phyloP scores from a whole-genome alignment of 805 yeast genomes.

The Yamadazyma laniorum region DNA sequence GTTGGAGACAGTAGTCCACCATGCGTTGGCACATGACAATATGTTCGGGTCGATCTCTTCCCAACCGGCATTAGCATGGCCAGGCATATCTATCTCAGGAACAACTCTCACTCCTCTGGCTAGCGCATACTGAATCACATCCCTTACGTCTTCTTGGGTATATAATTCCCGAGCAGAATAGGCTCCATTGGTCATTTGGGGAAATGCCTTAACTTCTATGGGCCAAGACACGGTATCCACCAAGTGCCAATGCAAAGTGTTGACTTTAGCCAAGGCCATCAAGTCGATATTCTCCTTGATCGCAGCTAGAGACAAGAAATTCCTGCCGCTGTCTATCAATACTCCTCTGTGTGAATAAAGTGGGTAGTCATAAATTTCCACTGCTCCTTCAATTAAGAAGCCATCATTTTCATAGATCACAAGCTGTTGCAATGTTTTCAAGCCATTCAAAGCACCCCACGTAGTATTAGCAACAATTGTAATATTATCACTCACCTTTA shows the following conservation, averaged over 20 bases:
- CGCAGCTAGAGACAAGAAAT: conserved; percentile 26
- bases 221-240: conserved; percentile 45
- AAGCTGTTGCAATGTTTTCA: conserved; percentile 40
- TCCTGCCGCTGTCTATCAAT: conserved; percentile 38
- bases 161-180: conserved; percentile 31
- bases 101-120: conserved; percentile 38
- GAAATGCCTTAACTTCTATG: conserved; percentile 25
- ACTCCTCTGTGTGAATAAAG: conserved; percentile 37
- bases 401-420: conserved; percentile 24
- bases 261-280: conserved; percentile 38
- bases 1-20: conserved; percentile 25
- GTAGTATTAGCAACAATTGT: conserved; percentile 28
- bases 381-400: conserved; percentile 31
- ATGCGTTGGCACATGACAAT: conserved; percentile 28
- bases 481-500: conserved; percentile 19
- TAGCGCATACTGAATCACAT: conserved; percentile 30
- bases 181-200: conserved; percentile 40
- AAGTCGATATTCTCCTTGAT: conserved; percentile 35
- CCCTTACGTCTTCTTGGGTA: conserved; percentile 23
- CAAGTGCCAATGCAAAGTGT: conserved; percentile 41
- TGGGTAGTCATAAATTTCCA: conserved; percentile 33
- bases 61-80: conserved; percentile 43
- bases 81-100: conserved; percentile 44
- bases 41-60: conserved; percentile 23
- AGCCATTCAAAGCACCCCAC: conserved; percentile 44